Base-by-base conservation (phyloP, 805 yeast species). In the Candida silvatica region DNA sequence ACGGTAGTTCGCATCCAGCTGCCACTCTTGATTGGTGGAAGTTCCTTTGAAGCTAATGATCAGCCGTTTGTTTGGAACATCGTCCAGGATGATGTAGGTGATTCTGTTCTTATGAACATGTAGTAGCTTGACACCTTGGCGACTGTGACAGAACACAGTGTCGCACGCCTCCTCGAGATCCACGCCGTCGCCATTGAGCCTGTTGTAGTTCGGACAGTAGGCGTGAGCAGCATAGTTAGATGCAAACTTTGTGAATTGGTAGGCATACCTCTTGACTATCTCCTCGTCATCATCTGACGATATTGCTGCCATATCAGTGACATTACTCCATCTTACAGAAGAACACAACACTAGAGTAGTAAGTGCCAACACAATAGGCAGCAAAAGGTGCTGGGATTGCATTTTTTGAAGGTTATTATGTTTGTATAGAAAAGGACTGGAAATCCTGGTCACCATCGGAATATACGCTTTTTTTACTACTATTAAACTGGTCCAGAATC, bases 1-100 rank as follows among this genome's bases (percentile, higher is more conserved):
- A 9, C 17, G 9, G 17, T 37, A 40, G 17, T 40, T 35, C 16
- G 29, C 12, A 18, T 40, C 34, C 14, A 40, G 4, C 27, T 20
- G 16, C 43, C 43, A 40, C 23, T 40, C 43, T 6, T 31, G 17
- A 11, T 15, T 20, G 9, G 20, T 22, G 3, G 40, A 34, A 6
- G 43, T 37, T 4, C 43, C 43, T 20, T 40, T 40, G 16, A 40
- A 40, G 15, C 28, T 5, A 12, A 40, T 14, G 6, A 40, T 37
- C 1, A 40, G 6, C 15, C 32, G 27, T 16, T 32, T 37, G 11
- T 27, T 24, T 2, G 11, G 20, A 3, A 6, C 5, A 25, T 41
- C 36, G 12, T 36, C 36, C 5, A 36, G 20, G 4, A 39, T 25
- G 2, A 25, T 2, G 15, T 27, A 35, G 4, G 36, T 31, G 4